Evolutionary conservation across 2,329 filamentous ascomycete genomes (phyloP).

Genomic region (Penicillium polonicum): DNA sequence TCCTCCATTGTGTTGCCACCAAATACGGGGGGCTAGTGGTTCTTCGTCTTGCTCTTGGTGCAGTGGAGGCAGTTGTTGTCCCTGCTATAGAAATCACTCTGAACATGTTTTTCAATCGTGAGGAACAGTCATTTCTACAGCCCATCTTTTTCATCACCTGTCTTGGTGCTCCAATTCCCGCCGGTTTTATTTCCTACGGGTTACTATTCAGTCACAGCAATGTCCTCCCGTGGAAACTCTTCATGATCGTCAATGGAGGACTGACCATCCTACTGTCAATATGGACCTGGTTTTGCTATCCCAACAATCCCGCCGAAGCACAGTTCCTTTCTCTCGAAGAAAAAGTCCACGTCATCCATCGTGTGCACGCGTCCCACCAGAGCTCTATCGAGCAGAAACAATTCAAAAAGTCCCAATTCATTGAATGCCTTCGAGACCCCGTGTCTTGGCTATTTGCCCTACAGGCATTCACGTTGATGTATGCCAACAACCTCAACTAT

Average conservation of each 20-base stretch:
- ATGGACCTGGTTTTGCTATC: not conserved
- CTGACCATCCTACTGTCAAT: not conserved
- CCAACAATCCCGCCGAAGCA: not conserved
- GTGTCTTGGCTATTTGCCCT: not conserved
- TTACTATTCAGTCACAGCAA: not conserved
- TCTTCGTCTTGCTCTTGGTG: not conserved
- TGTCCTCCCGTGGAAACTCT: not conserved
- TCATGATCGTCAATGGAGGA: not conserved
- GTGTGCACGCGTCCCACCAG: not conserved
- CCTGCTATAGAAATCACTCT: not conserved
- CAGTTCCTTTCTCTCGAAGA: not conserved
- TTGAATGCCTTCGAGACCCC: not conserved
- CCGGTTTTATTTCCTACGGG: not conserved
- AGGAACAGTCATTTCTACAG: not conserved
- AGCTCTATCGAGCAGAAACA: not conserved
- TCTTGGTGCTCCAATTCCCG: not conserved
- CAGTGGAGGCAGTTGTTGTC: not conserved
- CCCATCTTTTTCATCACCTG: not conserved
- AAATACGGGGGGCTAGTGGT: not conserved
- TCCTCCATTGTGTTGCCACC: not conserved
- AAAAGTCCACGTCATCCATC: not conserved
- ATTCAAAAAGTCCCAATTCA: not conserved
- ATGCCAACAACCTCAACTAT: not conserved
- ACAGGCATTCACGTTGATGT: not conserved
- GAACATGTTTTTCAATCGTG: not conserved